phyloP scores from a whole-genome alignment of 768 basidiomycete genomes.

The Coprinellus micaceus region DNA sequence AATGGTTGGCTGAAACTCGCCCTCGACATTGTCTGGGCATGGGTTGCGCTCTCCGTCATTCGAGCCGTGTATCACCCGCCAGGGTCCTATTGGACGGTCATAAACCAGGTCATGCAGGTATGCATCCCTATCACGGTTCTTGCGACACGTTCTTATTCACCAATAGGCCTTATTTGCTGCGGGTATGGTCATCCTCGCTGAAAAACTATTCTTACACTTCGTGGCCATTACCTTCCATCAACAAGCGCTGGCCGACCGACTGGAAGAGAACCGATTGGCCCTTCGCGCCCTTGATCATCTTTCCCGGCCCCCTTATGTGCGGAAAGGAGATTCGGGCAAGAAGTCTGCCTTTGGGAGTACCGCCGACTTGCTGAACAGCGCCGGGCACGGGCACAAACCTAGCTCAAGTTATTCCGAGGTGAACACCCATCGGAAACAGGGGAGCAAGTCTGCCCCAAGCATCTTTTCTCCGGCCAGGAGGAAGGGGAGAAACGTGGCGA shows the following conservation, averaged over 20 bases:
- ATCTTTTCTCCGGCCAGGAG: conserved; percentile 32
- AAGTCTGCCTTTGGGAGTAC: conserved; percentile 30
- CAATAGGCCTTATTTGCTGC: conserved; percentile 42
- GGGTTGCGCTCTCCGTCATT: conserved; percentile 69
- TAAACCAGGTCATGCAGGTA: conserved; percentile 73
- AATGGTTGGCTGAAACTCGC: conserved; percentile 68
- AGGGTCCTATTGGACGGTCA: conserved; percentile 60
- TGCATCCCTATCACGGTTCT: conserved; percentile 4
- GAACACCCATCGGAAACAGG: conserved; percentile 2
- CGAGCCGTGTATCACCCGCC: conserved; percentile 55
- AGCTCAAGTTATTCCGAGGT: background rate
- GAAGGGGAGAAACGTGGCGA: conserved; percentile 50
- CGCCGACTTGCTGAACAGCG: conserved; percentile 23
- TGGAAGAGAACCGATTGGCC: conserved; percentile 66
- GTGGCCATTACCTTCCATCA: conserved; percentile 81
- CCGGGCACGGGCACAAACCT: conserved; percentile 11
- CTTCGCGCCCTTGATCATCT: conserved; percentile 68
- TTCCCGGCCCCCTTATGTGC: conserved; percentile 46
- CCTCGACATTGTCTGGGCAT: conserved; percentile 65
- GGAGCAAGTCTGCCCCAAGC: conserved; percentile 1
- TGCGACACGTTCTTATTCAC: too few relatives aligned
- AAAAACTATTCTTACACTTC: conserved; percentile 63
- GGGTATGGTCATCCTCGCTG: conserved; percentile 39
- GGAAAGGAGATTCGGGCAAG: conserved; percentile 38
- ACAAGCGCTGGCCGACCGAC: conserved; percentile 69